These are phyloP conservation scores for Diospyros kaki DNA, from an alignment of 148 eudicot genomes.

Conservation along the genomic window DNA sequence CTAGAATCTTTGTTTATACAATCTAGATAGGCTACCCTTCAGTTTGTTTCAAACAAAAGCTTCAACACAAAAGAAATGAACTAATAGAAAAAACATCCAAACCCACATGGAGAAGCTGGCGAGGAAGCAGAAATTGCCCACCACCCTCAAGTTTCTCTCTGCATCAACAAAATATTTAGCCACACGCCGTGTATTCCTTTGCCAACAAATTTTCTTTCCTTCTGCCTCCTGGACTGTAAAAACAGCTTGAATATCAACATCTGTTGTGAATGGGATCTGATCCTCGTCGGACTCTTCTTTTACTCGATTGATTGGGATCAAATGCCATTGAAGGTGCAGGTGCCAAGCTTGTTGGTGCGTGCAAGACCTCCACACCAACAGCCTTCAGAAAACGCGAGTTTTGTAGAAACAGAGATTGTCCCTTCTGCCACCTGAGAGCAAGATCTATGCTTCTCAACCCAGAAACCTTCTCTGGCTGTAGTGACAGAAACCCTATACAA, in stretches of 20 bases:
- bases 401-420: constrained; percentile 12
- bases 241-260: constrained; percentile 25
- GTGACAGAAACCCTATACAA: constrained; percentile 41
- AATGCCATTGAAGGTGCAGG: constrained; percentile 40
- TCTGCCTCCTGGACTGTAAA: not conserved
- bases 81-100: constrained; percentile 14
- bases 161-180: not conserved
- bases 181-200: constrained; percentile 7
- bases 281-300: constrained; percentile 65
- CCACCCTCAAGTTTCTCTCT: constrained; percentile 6
- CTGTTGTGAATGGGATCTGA: constrained; percentile 86
- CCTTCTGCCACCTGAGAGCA: constrained; percentile 42
- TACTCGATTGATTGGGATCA: constrained; percentile 56
- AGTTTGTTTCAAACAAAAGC: constrained; percentile 6
- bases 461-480: constrained; percentile 38
- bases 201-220: constrained; percentile 5
- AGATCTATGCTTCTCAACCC: constrained; percentile 54
- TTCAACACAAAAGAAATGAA: constrained; percentile 13
- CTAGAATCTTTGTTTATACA: constrained; percentile 19
- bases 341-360: constrained; percentile 30
- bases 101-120: constrained; percentile 12
- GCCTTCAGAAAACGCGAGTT: constrained; percentile 19
- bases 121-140: constrained; percentile 10
- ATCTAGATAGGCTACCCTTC: constrained; percentile 13
- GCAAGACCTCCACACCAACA: constrained; percentile 19